phyloP scores from a whole-genome alignment of 352 stramenopile genomes.

The Globisporangium acanthophoron region DNA sequence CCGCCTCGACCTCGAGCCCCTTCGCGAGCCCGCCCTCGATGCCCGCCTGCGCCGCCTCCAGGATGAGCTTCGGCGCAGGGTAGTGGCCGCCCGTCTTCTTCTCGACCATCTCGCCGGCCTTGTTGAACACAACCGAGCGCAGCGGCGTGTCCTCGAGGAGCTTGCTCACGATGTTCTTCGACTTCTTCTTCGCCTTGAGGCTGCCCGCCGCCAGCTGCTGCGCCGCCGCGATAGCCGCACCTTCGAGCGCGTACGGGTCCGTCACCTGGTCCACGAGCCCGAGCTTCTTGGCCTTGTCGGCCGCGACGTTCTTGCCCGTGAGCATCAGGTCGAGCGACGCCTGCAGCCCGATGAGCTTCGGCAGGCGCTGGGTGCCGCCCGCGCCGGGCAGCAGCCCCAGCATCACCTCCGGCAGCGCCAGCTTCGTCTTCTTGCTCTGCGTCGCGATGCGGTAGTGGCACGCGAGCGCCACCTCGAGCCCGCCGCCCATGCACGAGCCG shows the following conservation, averaged over 20 bases:
- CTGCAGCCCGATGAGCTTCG: conserved; percentile 90
- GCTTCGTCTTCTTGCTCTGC: conserved; percentile 93
- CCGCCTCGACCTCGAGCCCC: conserved; percentile 90
- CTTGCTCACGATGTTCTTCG: conserved; percentile 78
- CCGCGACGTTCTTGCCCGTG: conserved; percentile 94
- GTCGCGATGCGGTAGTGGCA: conserved; percentile 97
- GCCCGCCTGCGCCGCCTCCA: conserved; percentile 87
- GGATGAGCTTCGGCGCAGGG: conserved; percentile 93
- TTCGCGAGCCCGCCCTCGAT: conserved; percentile 75
- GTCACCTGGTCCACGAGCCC: conserved; percentile 96
- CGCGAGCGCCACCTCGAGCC: conserved; percentile 95
- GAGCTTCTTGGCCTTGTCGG: conserved; percentile 96
- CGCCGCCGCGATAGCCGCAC: conserved; percentile 87
- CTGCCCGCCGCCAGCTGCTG: conserved; percentile 87
- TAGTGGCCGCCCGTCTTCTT: conserved; percentile 98
- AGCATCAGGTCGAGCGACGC: conserved; percentile 97
- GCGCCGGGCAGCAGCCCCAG: conserved; percentile 96
- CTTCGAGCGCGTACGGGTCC: conserved; percentile 87
- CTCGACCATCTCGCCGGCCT: conserved; percentile 93
- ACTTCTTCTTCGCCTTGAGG: conserved; percentile 91
- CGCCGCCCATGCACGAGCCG: conserved; percentile 94
- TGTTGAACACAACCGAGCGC: conserved; percentile 92
- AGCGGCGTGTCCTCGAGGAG: conserved; percentile 94
- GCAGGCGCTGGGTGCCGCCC: conserved; percentile 96
- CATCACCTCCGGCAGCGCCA: conserved; percentile 97